Conservation (phyloP, 257 asterid species). For the Cordia subcordata region DNA sequence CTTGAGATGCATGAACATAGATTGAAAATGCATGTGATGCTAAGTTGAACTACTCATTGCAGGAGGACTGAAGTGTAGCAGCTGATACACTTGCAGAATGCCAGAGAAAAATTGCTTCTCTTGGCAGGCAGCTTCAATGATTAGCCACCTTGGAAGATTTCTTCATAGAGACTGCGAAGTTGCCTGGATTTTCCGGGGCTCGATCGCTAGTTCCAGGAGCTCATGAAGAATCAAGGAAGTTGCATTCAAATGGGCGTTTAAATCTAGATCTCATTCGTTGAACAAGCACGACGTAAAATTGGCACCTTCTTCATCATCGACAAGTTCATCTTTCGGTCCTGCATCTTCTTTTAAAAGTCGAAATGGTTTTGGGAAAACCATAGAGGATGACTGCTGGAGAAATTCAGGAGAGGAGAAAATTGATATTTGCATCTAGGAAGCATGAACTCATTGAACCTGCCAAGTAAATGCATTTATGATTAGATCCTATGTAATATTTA, state of each 20-base stretch:
- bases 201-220: slow-evolving; percentile 19
- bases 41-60: slow-evolving; percentile 8
- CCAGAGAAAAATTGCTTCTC: slow-evolving; percentile 77
- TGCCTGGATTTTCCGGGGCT: slow-evolving; percentile 48
- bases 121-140: slow-evolving; percentile 68
- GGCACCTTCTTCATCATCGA: slow-evolving; percentile 26
- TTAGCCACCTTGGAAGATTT: slow-evolving; percentile 80
- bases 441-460: too few relatives aligned
- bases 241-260: slow-evolving; percentile 27
- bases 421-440: too few relatives aligned
- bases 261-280: slow-evolving; percentile 3
- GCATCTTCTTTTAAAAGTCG: slow-evolving; percentile 29
- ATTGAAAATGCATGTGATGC: too few relatives aligned
- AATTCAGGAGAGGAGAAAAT: too few relatives aligned
- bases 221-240: slow-evolving; percentile 25
- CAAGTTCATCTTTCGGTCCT: slow-evolving; percentile 32
- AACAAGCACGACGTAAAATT: slow-evolving; percentile 38
- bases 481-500: too few relatives aligned
- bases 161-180: slow-evolving; percentile 62
- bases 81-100: slow-evolving; percentile 84
- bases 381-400: too few relatives aligned
- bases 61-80: slow-evolving; percentile 69
- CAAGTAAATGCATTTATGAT: too few relatives aligned
- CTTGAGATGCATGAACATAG: too few relatives aligned
- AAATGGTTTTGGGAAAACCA: slow-evolving; percentile 41